Percentiles rank a stretch among this genome's conserved stretches.
Evolutionary conservation across 148 eudicot species (phyloP).

Genomic region (Persicaria tinctoria): DNA sequence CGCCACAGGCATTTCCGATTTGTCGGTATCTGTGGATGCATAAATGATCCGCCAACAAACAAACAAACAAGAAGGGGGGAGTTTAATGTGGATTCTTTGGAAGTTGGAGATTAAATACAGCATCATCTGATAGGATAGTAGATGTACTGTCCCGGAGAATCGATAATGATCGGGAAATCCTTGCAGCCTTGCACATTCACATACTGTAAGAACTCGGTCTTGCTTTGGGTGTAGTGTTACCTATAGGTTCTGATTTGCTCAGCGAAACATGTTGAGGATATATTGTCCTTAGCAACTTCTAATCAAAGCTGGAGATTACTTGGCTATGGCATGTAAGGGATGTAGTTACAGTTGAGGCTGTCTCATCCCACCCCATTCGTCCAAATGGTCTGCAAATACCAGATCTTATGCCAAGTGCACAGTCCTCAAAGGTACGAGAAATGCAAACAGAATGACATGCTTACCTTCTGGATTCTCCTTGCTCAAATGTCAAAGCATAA

Average conservation of each 20-base stretch:
- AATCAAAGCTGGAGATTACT: conserved; percentile 19
- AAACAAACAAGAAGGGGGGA: not conserved
- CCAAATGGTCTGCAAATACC: conserved; percentile 56
- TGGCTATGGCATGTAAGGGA: conserved; percentile 44
- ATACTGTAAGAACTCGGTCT: conserved; percentile 69
- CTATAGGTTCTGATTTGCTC: conserved; percentile 23
- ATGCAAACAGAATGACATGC: not conserved
- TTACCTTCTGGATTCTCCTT: conserved; percentile 82
- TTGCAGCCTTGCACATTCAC: conserved; percentile 90
- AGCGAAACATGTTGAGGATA: not conserved
- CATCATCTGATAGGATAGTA: not conserved
- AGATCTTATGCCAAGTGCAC: not conserved
- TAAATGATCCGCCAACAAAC: not conserved
- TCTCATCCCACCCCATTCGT: conserved; percentile 98
- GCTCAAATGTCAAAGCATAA: conserved; percentile 49
- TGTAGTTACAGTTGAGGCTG: conserved; percentile 60
- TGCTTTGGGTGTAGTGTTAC: conserved; percentile 82
- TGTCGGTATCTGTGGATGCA: conserved; percentile 58
- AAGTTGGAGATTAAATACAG: not conserved
- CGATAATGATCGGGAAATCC: conserved; percentile 89
- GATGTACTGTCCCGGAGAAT: conserved; percentile 60
- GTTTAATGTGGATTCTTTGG: not conserved
- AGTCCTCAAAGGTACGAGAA: not conserved
- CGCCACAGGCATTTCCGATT: conserved; percentile 88
- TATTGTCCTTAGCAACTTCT: not conserved